A percentile compares a stretch with the other conserved stretches of the same genome.
These are phyloP conservation scores for Coriaria nepalensis DNA, from an alignment of 306 rosid genomes.

Conservation along the genomic window DNA sequence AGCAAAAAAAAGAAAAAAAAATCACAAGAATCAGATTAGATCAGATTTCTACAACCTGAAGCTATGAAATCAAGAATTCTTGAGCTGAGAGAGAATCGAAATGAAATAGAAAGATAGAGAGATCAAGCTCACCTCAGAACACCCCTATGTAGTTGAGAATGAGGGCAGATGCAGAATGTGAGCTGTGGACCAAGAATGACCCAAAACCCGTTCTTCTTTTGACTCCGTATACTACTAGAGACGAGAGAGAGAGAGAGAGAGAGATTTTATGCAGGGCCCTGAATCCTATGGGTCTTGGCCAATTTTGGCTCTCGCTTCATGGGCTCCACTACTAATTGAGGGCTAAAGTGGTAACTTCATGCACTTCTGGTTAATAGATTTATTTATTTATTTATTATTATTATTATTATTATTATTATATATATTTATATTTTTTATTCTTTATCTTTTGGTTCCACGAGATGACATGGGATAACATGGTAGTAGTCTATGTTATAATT, in stretches of 20 bases:
- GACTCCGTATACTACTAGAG: background rate
- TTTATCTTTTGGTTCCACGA: no score
- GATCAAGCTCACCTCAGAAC: slow-evolving; percentile 14
- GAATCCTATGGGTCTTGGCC: no score
- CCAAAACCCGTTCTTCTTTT: background rate
- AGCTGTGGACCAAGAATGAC: background rate
- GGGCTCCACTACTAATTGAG: no score
- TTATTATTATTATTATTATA: no score
- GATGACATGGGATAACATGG: no score
- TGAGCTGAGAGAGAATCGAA: background rate
- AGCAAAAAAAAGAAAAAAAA: background rate
- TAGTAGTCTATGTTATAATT: no score
- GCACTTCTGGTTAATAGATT: no score
- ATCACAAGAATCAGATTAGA: background rate
- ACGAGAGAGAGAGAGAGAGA: background rate
- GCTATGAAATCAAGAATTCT: background rate
- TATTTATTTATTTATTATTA: no score
- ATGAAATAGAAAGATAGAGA: background rate
- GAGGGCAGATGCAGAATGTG: background rate
- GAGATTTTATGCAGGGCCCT: no score
- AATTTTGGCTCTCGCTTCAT: no score
- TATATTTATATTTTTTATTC: no score
- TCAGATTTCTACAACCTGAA: background rate
- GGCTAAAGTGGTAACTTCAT: no score
- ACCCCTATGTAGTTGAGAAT: slow-evolving; percentile 5